Base-by-base conservation (phyloP, 306 rosid genomes). In the Medicago lupulina region DNA sequence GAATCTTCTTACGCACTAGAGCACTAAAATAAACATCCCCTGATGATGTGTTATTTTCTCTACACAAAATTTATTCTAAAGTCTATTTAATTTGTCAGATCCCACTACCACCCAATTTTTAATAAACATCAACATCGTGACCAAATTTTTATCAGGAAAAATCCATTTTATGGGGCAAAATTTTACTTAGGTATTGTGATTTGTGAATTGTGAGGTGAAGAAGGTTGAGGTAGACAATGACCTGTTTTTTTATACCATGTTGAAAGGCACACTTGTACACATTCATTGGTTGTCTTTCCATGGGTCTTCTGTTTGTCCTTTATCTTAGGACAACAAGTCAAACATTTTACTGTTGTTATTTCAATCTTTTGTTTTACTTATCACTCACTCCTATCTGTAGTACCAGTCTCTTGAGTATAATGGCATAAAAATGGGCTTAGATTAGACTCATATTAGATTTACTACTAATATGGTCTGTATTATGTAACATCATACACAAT, bases 51-150 rank as follows among this genome's bases (percentile, higher is more conserved):
- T 74, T 28, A 9, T 74, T 80, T 81, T 83, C 72, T 64, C 62
- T 3, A 40, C 18, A 50, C 71, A 12, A 49, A 14, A 77, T 46
- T 60, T 62, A 73, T 40, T 55, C 58, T 8, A 38, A 65, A 34
- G 86, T 80, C 81, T 62, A 83, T 76, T 73, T 87, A 73, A 82
- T 70, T 53, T 85, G 93, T 93, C 98, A 89, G 87, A 87, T 87
- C 82, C 91, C 96, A 93, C 97, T 77, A 90, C 95, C 19, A 59
- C 78, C 16, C 62, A 67, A 18, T 11, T 60, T 44, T 15, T 50
- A 9, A 76, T 65, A 59, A 55, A 64, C 79, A 79, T 83, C 83
- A 83, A 79, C 70, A 5, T 79, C 86, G 62, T 83, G 83, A 79
- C 86, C 83, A 46, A 83, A 57, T 36, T 75, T 77, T 54, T 70